A percentile compares a stretch with the other conserved stretches of the same genome.
These are phyloP conservation scores for Yamadazyma diddensiae DNA, from an alignment of 1,139 yeast genomes.

Conservation along the genomic window DNA sequence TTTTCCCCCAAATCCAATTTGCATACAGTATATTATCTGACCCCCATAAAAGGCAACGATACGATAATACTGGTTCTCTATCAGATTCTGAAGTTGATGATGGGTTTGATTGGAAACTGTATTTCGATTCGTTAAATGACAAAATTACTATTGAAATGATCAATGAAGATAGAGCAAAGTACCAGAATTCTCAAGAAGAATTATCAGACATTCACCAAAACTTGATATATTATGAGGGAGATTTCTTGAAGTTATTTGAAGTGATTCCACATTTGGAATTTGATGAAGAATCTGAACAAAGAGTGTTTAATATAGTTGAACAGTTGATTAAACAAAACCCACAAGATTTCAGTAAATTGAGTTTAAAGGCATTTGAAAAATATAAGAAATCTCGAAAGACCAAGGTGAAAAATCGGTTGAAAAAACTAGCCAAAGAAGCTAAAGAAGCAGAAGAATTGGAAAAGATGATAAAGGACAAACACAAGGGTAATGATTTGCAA, in stretches of 20 bases:
- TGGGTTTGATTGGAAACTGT: constrained; percentile 62
- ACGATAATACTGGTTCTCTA: constrained; percentile 67
- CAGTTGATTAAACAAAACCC: constrained; percentile 52
- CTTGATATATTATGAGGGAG: constrained; percentile 64
- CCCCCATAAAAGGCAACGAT: constrained; percentile 49
- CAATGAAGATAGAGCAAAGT: constrained; percentile 62
- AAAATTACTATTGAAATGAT: constrained; percentile 73
- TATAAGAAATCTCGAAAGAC: constrained; percentile 49
- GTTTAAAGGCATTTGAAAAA: constrained; percentile 49
- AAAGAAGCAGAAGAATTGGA: constrained; percentile 65
- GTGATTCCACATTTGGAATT: constrained; percentile 74
- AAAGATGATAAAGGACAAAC: constrained; percentile 42
- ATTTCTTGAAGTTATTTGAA: constrained; percentile 67
- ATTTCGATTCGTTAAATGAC: constrained; percentile 55
- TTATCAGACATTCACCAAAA: constrained; percentile 57
- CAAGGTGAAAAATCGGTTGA: constrained; percentile 44
- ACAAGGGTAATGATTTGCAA: constrained; percentile 44
- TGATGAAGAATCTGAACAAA: constrained; percentile 54
- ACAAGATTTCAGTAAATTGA: constrained; percentile 47
- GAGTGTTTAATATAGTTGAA: constrained; percentile 55
- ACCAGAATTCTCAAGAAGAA: constrained; percentile 70
- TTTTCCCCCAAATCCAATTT: constrained; percentile 70
- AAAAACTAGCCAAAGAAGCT: constrained; percentile 56
- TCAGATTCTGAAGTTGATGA: constrained; percentile 41
- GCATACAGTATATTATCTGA: constrained; percentile 73